phyloP scores from a whole-genome alignment of 257 asterid genomes.

The Solanum gandarillasii region DNA sequence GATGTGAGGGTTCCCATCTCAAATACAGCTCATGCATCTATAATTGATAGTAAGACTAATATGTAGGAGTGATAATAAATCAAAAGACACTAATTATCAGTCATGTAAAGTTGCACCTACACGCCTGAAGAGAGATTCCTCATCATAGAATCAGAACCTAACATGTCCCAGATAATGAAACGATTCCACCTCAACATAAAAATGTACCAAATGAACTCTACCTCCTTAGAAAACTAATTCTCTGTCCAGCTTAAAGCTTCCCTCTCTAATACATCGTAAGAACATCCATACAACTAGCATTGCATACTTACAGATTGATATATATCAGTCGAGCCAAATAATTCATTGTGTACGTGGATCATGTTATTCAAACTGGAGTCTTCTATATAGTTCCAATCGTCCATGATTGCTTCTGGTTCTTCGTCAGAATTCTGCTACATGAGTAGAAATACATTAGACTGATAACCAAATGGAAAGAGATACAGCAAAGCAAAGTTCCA shows the following conservation, averaged over 20 bases:
- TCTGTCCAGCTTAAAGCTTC: background rate
- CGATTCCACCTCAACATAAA: background rate
- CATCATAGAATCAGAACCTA: background rate
- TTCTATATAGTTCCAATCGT: constrained; percentile 48
- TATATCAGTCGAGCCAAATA: constrained; percentile 78
- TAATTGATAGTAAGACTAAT: background rate
- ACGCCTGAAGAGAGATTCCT: background rate
- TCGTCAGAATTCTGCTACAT: constrained; percentile 30
- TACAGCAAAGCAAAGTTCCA: background rate
- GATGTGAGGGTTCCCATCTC: background rate
- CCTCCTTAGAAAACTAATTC: background rate
- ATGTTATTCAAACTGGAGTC: constrained; percentile 49
- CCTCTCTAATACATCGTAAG: background rate
- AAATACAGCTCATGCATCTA: background rate
- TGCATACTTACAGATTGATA: constrained; percentile 33
- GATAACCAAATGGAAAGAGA: background rate
- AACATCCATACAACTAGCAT: background rate
- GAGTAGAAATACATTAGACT: background rate
- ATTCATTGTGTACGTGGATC: constrained; percentile 55
- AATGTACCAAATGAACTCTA: background rate
- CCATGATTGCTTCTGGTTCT: constrained; percentile 39
- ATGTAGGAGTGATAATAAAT: background rate
- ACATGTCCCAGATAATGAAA: background rate
- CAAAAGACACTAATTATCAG: background rate
- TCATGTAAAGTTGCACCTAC: background rate